Evolutionary conservation across 2,329 filamentous ascomycete genomes (phyloP).

Genomic region (Claviceps spartinae): DNA sequence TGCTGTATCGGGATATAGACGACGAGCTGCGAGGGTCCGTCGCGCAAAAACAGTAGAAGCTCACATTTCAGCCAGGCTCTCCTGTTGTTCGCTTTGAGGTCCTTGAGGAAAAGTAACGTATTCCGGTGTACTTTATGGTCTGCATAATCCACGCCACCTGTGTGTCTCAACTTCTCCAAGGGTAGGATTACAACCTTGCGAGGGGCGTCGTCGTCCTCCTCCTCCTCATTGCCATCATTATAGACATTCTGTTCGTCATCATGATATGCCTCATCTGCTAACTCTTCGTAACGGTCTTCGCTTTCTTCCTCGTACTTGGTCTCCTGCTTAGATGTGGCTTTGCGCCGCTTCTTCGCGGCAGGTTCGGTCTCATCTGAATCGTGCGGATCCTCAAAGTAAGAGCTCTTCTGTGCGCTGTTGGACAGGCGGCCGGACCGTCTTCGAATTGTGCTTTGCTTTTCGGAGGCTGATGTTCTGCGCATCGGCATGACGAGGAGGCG

Average conservation of each 20-base stretch:
- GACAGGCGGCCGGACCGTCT: constrained; percentile 35
- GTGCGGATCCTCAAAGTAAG: constrained; percentile 31
- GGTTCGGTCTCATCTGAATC: constrained; percentile 7
- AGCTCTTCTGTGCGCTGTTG: constrained; percentile 33
- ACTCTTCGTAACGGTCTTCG: constrained; percentile 13
- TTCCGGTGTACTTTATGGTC: constrained; percentile 42
- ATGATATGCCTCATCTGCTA: constrained; percentile 15
- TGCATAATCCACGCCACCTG: constrained; percentile 29
- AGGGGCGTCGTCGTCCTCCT: constrained; percentile 14
- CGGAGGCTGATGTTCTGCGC: constrained; percentile 1
- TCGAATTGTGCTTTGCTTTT: constrained; percentile 12
- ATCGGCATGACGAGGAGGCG: constrained; percentile 1
- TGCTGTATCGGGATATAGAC: background rate
- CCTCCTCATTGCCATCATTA: constrained; percentile 7
- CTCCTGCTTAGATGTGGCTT: constrained; percentile 13
- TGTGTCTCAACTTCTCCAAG: constrained; percentile 21
- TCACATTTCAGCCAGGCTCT: constrained; percentile 45
- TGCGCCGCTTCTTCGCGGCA: constrained; percentile 16
- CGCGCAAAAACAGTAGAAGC: constrained; percentile 3
- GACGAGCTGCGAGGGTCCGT: too few species aligned
- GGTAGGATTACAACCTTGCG: constrained; percentile 23
- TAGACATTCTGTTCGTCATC: constrained; percentile 10
- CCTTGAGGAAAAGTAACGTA: constrained; percentile 42
- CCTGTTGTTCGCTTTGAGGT: constrained; percentile 46
- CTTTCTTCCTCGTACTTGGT: constrained; percentile 4